These are phyloP conservation scores for Clathrus columnatus DNA, from an alignment of 768 basidiomycete genomes.

Conservation along the genomic window DNA sequence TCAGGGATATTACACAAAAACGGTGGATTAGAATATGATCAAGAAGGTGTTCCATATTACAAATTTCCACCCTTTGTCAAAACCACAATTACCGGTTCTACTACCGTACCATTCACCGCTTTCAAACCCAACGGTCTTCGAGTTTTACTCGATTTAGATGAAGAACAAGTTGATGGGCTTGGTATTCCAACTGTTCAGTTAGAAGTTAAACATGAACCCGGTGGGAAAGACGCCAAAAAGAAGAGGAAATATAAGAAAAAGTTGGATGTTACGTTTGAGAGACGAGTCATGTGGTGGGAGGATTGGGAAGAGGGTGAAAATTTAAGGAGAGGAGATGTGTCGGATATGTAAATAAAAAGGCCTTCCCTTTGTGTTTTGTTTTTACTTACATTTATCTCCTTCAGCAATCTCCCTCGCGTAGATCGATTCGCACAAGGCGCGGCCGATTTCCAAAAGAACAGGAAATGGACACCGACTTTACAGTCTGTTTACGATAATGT, in stretches of 20 bases:
- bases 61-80: slow-evolving; percentile 43
- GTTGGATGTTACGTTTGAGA: slow-evolving; percentile 5
- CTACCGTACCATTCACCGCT: slow-evolving; percentile 44
- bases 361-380: not conserved
- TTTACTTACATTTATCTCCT: slow-evolving; percentile 5
- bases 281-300: slow-evolving; percentile 47
- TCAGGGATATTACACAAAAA: not conserved
- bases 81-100: slow-evolving; percentile 21
- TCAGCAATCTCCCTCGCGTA: slow-evolving; percentile 34
- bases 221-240: slow-evolving; percentile 46
- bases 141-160: slow-evolving; percentile 29
- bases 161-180: slow-evolving; percentile 50
- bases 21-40: slow-evolving; percentile 10
- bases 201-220: slow-evolving; percentile 44
- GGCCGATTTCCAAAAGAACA: slow-evolving; percentile 40
- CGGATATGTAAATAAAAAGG: slow-evolving; percentile 39
- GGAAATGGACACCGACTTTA: slow-evolving; percentile 32
- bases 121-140: slow-evolving; percentile 54
- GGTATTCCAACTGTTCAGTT: slow-evolving; percentile 61
- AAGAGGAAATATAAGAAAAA: slow-evolving; percentile 32
- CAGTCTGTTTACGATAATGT: slow-evolving; percentile 60
- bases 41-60: slow-evolving; percentile 15
- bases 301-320: slow-evolving; percentile 61
- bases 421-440: slow-evolving; percentile 56
- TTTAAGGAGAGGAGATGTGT: slow-evolving; percentile 32